phyloP scores from a whole-genome alignment of 1,139 yeast genomes.

The Suhomyces guaymorum region DNA sequence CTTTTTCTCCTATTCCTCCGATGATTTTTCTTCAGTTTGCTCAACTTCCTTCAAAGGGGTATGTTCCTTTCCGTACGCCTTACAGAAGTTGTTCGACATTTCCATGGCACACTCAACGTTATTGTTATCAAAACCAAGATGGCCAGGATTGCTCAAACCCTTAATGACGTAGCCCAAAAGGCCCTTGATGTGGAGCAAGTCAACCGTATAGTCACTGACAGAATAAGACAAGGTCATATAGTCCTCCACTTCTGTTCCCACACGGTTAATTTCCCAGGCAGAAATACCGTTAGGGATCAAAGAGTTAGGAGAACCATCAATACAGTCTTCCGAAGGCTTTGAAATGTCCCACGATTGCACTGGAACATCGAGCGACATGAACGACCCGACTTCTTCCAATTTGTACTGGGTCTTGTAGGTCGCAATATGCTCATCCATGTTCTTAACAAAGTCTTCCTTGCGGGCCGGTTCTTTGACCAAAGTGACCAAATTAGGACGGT shows the following conservation, averaged over 20 bases:
- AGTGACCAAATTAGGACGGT: constrained; percentile 21
- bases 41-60: constrained; percentile 1
- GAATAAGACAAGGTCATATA: constrained; percentile 16
- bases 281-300: constrained; percentile 44
- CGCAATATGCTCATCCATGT: constrained; percentile 5
- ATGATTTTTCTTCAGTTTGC: too few relatives aligned
- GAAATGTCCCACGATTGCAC: constrained; percentile 12
- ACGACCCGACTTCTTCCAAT: constrained; percentile 8
- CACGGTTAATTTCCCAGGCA: constrained; percentile 22
- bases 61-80: constrained; percentile 6
- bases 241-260: constrained; percentile 13
- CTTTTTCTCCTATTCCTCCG: too few relatives aligned
- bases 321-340: constrained; percentile 5
- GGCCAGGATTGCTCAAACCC: constrained; percentile 2
- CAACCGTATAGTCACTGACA: constrained; percentile 17
- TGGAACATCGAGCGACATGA: constrained; percentile 10
- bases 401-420: constrained; percentile 6
- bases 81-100: constrained; percentile 10
- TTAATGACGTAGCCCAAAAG: constrained; percentile 4
- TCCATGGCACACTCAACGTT: constrained; percentile 14
- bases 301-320: constrained; percentile 24
- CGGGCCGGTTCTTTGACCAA: constrained; percentile 12
- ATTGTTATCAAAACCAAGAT: constrained; percentile 10
- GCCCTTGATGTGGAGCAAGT: constrained; percentile 11
- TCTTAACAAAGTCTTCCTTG: constrained; percentile 3